Evolutionary conservation across 768 basidiomycete species (phyloP).

Genomic region (Suillus occidentalis): DNA sequence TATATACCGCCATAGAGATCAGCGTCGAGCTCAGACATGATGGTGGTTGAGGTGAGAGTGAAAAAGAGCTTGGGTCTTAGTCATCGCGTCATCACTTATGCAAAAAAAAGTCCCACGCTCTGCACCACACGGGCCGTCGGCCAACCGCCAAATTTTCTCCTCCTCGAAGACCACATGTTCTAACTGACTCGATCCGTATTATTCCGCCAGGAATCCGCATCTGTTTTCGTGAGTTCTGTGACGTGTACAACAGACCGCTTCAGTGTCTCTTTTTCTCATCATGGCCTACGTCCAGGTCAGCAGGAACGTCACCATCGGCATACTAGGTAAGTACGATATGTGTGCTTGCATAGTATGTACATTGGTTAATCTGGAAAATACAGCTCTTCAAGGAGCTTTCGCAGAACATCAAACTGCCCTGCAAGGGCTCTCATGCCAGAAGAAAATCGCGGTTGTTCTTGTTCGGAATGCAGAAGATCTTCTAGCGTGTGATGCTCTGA

Average conservation of each 20-base stretch:
- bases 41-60: slow-evolving; percentile 38
- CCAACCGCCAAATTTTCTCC: not conserved
- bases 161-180: not conserved
- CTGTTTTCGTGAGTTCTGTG: not conserved
- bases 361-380: not conserved
- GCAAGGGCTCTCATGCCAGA: slow-evolving; percentile 50
- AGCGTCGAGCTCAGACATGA: slow-evolving; percentile 73
- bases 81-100: slow-evolving; percentile 17
- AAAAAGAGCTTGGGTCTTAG: slow-evolving; percentile 27
- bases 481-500: slow-evolving; percentile 72
- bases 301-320: slow-evolving; percentile 40
- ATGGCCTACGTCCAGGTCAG: slow-evolving; percentile 14
- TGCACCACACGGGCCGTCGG: slow-evolving; percentile 17
- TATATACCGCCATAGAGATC: slow-evolving; percentile 83
- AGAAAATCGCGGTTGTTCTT: slow-evolving; percentile 47
- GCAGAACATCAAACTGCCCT: slow-evolving; percentile 79
- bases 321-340: slow-evolving; percentile 44
- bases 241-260: not conserved
- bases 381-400: slow-evolving; percentile 94
- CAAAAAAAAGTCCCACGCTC: slow-evolving; percentile 23
- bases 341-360: not conserved
- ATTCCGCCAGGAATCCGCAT: not conserved
- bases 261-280: not conserved
- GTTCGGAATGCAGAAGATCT: slow-evolving; percentile 82
- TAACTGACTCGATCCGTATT: not conserved